Conservation (phyloP, 2,329 filamentous ascomycete species). For the Paraphaeosphaeria minitans region DNA sequence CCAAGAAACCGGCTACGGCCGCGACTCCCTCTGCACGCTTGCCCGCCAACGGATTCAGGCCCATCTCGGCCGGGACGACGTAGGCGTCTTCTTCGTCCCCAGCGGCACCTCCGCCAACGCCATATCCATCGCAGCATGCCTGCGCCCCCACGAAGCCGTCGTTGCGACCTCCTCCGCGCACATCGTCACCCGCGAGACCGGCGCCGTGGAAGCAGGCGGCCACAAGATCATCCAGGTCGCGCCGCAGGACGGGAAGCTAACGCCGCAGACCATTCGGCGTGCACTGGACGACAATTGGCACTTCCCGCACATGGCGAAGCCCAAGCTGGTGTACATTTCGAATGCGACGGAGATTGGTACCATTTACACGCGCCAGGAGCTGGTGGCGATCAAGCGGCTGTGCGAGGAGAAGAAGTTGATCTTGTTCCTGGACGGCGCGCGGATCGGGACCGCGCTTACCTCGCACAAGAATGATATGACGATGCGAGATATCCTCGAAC, state of each 20-base stretch:
- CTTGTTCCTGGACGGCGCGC: slow-evolving; percentile 8
- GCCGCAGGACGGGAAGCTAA: slow-evolving; percentile 7
- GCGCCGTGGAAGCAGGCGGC: slow-evolving; percentile 6
- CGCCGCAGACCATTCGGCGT: slow-evolving; percentile 2
- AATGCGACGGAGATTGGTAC: slow-evolving; percentile 13
- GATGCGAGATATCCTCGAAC: slow-evolving; percentile 2
- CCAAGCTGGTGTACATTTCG: slow-evolving; percentile 10
- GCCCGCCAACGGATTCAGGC: not conserved
- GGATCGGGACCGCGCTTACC: slow-evolving; percentile 2
- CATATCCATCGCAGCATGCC: slow-evolving; percentile 9
- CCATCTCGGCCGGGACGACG: not conserved
- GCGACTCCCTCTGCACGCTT: not conserved
- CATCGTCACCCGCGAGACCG: slow-evolving; percentile 7
- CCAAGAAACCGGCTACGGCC: not conserved
- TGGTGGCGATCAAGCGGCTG: not conserved
- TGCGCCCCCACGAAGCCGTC: slow-evolving; percentile 11
- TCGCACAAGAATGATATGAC: slow-evolving; percentile 5
- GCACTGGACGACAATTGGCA: slow-evolving; percentile 1
- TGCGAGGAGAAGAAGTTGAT: slow-evolving; percentile 2
- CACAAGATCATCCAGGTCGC: slow-evolving; percentile 8
- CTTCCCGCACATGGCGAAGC: slow-evolving; percentile 4
- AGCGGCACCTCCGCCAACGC: slow-evolving; percentile 7
- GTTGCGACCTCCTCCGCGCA: slow-evolving; percentile 7
- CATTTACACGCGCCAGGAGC: slow-evolving; percentile 2
- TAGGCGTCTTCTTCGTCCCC: slow-evolving; percentile 7